Evolutionary conservation across 345 rosid genomes (phyloP), one percentile per base, ranked within the genome.

Genomic region (Physaria fendleri): DNA sequence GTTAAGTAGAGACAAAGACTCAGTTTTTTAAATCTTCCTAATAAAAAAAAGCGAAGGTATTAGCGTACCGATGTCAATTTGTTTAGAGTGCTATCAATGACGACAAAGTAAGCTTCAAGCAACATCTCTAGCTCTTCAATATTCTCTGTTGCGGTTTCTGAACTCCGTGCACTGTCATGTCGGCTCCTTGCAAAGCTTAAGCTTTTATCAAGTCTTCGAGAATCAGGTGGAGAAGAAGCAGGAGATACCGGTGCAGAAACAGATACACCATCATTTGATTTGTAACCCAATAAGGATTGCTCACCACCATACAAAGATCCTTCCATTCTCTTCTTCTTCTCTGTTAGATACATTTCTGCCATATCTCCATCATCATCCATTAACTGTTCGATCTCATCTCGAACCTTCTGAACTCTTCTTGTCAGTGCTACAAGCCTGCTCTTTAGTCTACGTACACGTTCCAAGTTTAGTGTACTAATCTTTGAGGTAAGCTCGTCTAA

Each of bases 281-380:
- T 62, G 68, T 75, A 87, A 48, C 92, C 96, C 54, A 81, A 38
- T 56, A 80, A 5, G 35, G 94, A 85, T 62, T 76, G 99, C 53
- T 93, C 99, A 52, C 95, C 91, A 28, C 95, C 91, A 28, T 78
- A 85, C 39, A 89, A 66, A 58, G 82, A 62, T 28, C 95, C 75
- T 56, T 89, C 99, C 86, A 84, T 81, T 57, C 97, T 79, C 25
- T 59, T 79, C 74, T 93, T 93, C 81, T 93, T 93, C 77, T 93
- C 99, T 2, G 97, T 90, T 17, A 93, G 95, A 79, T 82, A 85
- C 99, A 93, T 87, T 76, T 93, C 99, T 1, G 99, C 99, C 99
- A 93, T 90, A 71, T 93, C 99, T 33, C 99, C 99, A 59, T 93
- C 99, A 77, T 93, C 99, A 75, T 93, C 97, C 99, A 94, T 94